Conservation (phyloP, 2,329 filamentous ascomycete genomes). For the Aspergillus sojae region DNA sequence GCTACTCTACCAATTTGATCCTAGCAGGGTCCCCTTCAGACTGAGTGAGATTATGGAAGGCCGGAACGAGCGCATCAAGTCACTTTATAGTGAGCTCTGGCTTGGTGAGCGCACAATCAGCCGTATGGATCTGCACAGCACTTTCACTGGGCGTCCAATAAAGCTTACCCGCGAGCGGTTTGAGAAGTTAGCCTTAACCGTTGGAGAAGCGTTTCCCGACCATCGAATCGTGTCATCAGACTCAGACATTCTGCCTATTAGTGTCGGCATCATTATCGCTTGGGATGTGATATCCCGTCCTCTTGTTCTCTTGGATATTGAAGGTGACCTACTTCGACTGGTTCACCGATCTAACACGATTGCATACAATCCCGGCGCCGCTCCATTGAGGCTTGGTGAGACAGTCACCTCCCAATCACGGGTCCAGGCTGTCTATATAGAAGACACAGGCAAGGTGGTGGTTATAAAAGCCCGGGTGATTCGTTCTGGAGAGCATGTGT, state of each 20-base stretch:
- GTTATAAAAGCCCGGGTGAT: slow-evolving; percentile 14
- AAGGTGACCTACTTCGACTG: slow-evolving; percentile 19
- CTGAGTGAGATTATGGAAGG: slow-evolving; percentile 91
- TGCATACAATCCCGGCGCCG: slow-evolving; percentile 12
- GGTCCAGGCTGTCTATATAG: slow-evolving; percentile 16
- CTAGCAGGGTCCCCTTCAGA: slow-evolving; percentile 85
- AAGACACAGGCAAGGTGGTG: slow-evolving; percentile 16
- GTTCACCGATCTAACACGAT: slow-evolving; percentile 21
- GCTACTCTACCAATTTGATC: slow-evolving; percentile 86
- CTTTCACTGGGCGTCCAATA: slow-evolving; percentile 69
- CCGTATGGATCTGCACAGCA: slow-evolving; percentile 70
- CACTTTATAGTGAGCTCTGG: slow-evolving; percentile 97
- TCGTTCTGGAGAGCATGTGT: slow-evolving; percentile 13
- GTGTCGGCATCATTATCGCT: slow-evolving; percentile 17
- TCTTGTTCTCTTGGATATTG: slow-evolving; percentile 7
- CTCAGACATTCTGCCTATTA: slow-evolving; percentile 15
- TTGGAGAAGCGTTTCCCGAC: slow-evolving; percentile 16
- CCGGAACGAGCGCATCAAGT: slow-evolving; percentile 93
- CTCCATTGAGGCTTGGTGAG: slow-evolving; percentile 16
- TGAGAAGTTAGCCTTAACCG: slow-evolving; percentile 57
- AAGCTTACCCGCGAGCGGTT: slow-evolving; percentile 54
- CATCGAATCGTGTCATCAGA: slow-evolving; percentile 7
- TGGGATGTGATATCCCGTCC: slow-evolving; percentile 21
- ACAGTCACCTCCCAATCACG: slow-evolving; percentile 14
- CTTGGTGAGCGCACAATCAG: slow-evolving; percentile 80